Conservation (phyloP, 2,329 filamentous ascomycete species). For the Paramyrothecium sp. region DNA sequence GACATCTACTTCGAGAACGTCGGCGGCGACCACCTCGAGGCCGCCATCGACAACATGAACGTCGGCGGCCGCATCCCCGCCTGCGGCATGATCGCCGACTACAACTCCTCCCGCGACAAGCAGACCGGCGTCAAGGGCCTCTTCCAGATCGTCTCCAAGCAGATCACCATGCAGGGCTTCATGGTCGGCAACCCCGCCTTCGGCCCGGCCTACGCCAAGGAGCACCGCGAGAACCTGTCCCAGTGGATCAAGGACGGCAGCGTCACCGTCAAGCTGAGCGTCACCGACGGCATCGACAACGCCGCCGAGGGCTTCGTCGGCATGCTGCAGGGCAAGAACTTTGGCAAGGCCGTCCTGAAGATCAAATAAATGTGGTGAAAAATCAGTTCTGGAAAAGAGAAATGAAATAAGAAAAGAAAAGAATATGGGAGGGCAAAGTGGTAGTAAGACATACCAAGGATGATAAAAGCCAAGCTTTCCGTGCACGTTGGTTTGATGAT, state of each 20-base stretch:
- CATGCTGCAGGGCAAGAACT: conserved; percentile 76
- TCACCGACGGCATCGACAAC: conserved; percentile 79
- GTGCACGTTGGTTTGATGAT: neutral
- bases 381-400: no score
- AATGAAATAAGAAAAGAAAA: neutral
- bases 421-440: neutral
- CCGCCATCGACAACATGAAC: conserved; percentile 47
- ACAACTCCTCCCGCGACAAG: conserved; percentile 60
- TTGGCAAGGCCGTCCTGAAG: conserved; percentile 82
- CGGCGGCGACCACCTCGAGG: conserved; percentile 70
- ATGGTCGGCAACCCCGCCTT: conserved; percentile 66
- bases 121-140: conserved; percentile 67
- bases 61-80: conserved; percentile 62
- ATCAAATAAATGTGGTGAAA: conserved; percentile 25
- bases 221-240: conserved; percentile 74
- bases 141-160: conserved; percentile 63
- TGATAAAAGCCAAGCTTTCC: neutral
- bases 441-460: neutral
- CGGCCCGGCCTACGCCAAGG: conserved; percentile 62
- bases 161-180: conserved; percentile 73
- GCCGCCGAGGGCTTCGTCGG: conserved; percentile 71
- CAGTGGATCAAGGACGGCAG: conserved; percentile 75
- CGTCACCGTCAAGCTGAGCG: conserved; percentile 67
- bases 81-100: conserved; percentile 73
- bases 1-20: conserved; percentile 85